Evolutionary conservation across 441 rosid genomes (phyloP).

Genomic region (Brassica balearica): DNA sequence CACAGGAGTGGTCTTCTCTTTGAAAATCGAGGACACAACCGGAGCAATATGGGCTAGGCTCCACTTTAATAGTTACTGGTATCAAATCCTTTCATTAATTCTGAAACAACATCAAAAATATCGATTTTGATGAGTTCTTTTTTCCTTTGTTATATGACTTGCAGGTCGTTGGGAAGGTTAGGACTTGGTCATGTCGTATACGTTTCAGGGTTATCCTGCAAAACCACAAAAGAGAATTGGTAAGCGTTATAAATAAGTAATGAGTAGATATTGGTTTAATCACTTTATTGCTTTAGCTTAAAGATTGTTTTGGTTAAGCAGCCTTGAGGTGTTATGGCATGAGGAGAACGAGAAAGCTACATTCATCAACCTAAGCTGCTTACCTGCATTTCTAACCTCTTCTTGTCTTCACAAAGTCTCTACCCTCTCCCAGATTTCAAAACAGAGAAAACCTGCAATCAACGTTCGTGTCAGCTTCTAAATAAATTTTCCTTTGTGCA

Average conservation of each 20-base stretch:
- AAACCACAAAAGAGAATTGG: slow-evolving; percentile 54
- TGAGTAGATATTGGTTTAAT: not conserved
- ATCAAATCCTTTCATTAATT: slow-evolving; percentile 32
- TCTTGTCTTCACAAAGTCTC: slow-evolving; percentile 76
- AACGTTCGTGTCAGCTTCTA: slow-evolving; percentile 9
- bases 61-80: slow-evolving; percentile 80
- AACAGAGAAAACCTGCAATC: slow-evolving; percentile 49
- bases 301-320: slow-evolving; percentile 47
- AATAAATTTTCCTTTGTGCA: not conserved
- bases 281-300: not conserved
- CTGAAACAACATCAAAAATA: not conserved
- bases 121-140: not conserved
- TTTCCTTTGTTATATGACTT: slow-evolving; percentile 20
- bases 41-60: slow-evolving; percentile 81
- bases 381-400: slow-evolving; percentile 88
- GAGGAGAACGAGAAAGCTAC: slow-evolving; percentile 67
- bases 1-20: slow-evolving; percentile 55
- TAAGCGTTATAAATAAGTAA: slow-evolving; percentile 40
- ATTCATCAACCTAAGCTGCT: slow-evolving; percentile 76
- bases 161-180: slow-evolving; percentile 90
- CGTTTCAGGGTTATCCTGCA: slow-evolving; percentile 82
- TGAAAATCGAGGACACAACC: slow-evolving; percentile 74
- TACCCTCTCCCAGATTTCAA: slow-evolving; percentile 61
- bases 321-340: slow-evolving; percentile 78
- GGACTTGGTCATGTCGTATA: slow-evolving; percentile 75